Conservation (phyloP, 345 rosid species). For the Euphorbia tirucalli region DNA sequence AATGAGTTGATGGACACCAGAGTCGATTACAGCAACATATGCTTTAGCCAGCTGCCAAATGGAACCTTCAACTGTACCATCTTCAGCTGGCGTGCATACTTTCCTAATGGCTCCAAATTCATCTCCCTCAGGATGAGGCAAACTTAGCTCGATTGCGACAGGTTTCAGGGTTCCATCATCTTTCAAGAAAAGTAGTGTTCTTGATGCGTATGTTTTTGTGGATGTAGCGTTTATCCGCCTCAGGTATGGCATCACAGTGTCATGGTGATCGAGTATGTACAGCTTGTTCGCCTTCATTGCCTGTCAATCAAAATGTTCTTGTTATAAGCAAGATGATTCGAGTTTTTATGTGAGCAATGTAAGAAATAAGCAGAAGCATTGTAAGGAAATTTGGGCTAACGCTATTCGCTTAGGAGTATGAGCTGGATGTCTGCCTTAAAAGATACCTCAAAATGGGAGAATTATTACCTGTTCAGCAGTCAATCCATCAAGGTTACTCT, state of each 20-base stretch:
- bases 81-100: conserved; percentile 69
- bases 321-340: background rate
- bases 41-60: conserved; percentile 91
- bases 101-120: conserved; percentile 54
- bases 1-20: conserved; percentile 85
- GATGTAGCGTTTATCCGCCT: conserved; percentile 61
- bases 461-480: conserved; percentile 23
- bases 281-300: conserved; percentile 58
- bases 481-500: conserved; percentile 25
- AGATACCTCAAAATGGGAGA: background rate
- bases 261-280: conserved; percentile 83
- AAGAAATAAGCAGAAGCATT: no score
- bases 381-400: no score
- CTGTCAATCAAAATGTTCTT: conserved; percentile 27
- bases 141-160: conserved; percentile 72
- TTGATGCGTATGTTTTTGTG: conserved; percentile 62
- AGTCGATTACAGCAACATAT: conserved; percentile 78
- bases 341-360: background rate
- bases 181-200: conserved; percentile 75
- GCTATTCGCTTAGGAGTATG: no score
- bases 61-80: conserved; percentile 50
- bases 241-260: conserved; percentile 70
- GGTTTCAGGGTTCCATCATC: conserved; percentile 84
- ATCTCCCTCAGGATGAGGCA: conserved; percentile 71
- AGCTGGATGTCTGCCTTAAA: no score